phyloP scores from a whole-genome alignment of 257 asterid genomes.

The Solanum peruvianum region DNA sequence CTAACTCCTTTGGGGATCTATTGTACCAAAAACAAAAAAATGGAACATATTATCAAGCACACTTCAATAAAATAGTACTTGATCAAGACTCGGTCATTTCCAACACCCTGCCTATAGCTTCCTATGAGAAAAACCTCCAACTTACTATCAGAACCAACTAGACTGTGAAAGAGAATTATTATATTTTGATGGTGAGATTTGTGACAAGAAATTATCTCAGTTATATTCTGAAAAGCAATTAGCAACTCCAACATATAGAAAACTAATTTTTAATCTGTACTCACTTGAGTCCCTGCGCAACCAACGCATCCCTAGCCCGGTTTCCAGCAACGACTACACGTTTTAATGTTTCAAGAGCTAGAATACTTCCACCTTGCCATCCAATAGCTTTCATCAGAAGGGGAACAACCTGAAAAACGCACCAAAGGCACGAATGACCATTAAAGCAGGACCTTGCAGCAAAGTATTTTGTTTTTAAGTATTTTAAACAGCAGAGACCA shows the following conservation, averaged over 20 bases:
- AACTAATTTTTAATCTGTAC: slow-evolving; percentile 5
- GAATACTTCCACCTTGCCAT: slow-evolving; percentile 99
- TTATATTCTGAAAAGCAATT: not conserved
- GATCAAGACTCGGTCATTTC: not conserved
- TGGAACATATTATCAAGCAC: not conserved
- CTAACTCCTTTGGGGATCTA: not conserved
- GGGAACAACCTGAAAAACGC: slow-evolving; percentile 73
- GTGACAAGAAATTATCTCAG: not conserved
- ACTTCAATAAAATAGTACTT: not conserved
- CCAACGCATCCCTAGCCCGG: slow-evolving; percentile 96
- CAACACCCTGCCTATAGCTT: not conserved
- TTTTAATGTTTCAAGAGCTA: slow-evolving; percentile 95
- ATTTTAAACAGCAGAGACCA: not conserved
- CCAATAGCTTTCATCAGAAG: slow-evolving; percentile 97
- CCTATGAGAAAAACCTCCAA: not conserved
- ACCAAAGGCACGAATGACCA: not conserved
- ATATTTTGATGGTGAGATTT: not conserved
- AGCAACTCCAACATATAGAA: not conserved
- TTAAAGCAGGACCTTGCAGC: not conserved
- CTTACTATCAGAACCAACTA: not conserved
- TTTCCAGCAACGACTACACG: slow-evolving; percentile 96
- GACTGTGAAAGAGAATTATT: not conserved
- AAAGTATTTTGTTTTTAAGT: not conserved
- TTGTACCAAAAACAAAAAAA: not conserved
- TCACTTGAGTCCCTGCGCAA: slow-evolving; percentile 98